These are phyloP conservation scores for Alternaria ethzedia DNA, from an alignment of 2,329 filamentous ascomycete species.

Conservation along the genomic window DNA sequence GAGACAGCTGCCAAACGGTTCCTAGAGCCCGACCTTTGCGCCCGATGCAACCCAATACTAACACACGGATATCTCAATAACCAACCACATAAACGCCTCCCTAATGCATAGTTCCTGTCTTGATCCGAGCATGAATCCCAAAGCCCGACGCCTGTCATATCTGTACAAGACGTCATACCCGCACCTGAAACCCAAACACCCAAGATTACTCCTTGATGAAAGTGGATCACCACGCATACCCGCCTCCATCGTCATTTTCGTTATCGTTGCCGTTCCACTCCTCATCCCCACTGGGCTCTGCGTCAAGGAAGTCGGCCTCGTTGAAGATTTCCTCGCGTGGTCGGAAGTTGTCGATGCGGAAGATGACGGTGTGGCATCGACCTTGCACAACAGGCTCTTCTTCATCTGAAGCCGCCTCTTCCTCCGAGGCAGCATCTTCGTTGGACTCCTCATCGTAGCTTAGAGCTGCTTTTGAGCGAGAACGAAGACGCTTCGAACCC, in stretches of 20 bases:
- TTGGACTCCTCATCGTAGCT: slow-evolving; percentile 42
- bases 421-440: slow-evolving; percentile 31
- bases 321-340: slow-evolving; percentile 70
- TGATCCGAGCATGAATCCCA: not conserved
- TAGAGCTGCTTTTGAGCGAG: slow-evolving; percentile 29
- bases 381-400: slow-evolving; percentile 64
- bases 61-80: slow-evolving; percentile 20
- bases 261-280: slow-evolving; percentile 64
- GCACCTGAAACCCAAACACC: not conserved
- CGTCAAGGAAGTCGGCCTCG: slow-evolving; percentile 75
- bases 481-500: slow-evolving; percentile 39
- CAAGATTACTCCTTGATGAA: not conserved
- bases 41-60: slow-evolving; percentile 24
- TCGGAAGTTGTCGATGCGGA: slow-evolving; percentile 78
- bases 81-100: slow-evolving; percentile 19
- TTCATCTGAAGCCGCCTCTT: slow-evolving; percentile 15
- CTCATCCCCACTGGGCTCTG: slow-evolving; percentile 63
- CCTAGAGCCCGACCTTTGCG: slow-evolving; percentile 26
- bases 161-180: not conserved
- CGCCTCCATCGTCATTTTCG: slow-evolving; percentile 51
- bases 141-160: not conserved
- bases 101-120: slow-evolving; percentile 19
- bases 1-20: slow-evolving; percentile 3
- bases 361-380: slow-evolving; percentile 72
- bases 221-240: slow-evolving; percentile 35